Base-by-base conservation (phyloP, 495 filamentous ascomycete genomes). In the Sabuloglossum arenarium region DNA sequence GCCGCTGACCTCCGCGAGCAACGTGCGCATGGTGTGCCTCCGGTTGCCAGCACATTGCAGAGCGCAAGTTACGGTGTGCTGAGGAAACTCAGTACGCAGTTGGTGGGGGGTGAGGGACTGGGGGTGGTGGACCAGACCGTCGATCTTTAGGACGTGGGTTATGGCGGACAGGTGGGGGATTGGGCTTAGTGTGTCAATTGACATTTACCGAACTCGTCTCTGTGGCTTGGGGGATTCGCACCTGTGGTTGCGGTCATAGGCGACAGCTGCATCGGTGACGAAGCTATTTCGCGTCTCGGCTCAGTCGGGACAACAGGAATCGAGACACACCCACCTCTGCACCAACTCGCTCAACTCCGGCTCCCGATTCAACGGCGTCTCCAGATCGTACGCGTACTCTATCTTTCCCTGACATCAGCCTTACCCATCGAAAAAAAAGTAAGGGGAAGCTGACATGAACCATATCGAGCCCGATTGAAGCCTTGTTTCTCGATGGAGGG, bases 41-140 rank as follows among this genome's bases (percentile, higher is more conserved):
- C 79, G 67, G 59, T 82, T 82, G 24, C 79, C 79, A 16, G 79
- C 79, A 53, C 79, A 82, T 66, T 80, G 75, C 0, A 82, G 67
- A 19, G 76, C 74, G 56, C 72, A 73, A 6, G 73, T 66, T 9
- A 82, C 71, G 53, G 70, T 66, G 52, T 80, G 70, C 54, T 80
- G 79, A 10, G 63, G 63, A 54, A 74, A 77, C 11, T 73, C 64
- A 3, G 67, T 66, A 14, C 61, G 62, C 6, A 79, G 67, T 19
- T 77, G 62, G 32, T 62, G 39, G 1, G 68, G 39, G 0, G 67
- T 64, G 24, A 74, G 64, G 14, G 59, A 54, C 5, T 73, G 58
- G 1, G 60, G 56, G 9, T 61, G 62, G 21, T 58, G 23, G 28
- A 73, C 69, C 0, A 60, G 60, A 31, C 73, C 73, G 56, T 70